Conservation (phyloP, 2,329 filamentous ascomycete species). For the Botryotinia convoluta region DNA sequence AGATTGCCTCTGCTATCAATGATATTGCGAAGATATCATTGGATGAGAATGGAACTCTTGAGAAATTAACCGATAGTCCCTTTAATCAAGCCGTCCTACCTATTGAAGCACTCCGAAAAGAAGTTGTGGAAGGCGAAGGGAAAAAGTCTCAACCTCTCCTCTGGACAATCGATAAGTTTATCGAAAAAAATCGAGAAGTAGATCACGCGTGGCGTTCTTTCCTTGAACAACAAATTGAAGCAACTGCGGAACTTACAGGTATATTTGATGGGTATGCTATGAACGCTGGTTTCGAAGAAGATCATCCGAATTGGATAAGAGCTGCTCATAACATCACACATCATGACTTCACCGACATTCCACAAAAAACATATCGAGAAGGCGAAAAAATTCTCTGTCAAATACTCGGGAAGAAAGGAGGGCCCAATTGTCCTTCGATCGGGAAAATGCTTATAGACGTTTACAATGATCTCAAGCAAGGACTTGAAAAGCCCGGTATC, state of each 20-base stretch:
- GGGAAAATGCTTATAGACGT: neutral
- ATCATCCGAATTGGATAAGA: neutral
- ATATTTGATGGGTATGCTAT: neutral
- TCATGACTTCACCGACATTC: neutral
- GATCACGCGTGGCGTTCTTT: constrained; percentile 13
- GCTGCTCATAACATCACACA: neutral
- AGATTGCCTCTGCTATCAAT: neutral
- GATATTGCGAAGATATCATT: neutral
- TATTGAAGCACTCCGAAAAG: neutral
- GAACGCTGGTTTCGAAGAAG: neutral
- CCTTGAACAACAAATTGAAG: neutral
- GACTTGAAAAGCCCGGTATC: neutral
- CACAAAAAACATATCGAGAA: neutral
- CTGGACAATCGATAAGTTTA: neutral
- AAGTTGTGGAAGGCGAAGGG: neutral
- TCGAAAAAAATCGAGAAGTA: neutral
- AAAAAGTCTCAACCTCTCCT: neutral
- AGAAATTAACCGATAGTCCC: neutral
- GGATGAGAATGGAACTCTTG: neutral
- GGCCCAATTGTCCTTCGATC: neutral
- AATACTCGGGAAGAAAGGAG: neutral
- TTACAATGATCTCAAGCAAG: neutral
- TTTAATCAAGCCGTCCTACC: neutral
- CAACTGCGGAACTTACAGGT: neutral
- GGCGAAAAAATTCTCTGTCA: constrained; percentile 3